Percentiles rank a stretch among this genome's conserved stretches.
phyloP scores from a whole-genome alignment of 1,284 basidiomycete species.

The Vanrija sp. region DNA sequence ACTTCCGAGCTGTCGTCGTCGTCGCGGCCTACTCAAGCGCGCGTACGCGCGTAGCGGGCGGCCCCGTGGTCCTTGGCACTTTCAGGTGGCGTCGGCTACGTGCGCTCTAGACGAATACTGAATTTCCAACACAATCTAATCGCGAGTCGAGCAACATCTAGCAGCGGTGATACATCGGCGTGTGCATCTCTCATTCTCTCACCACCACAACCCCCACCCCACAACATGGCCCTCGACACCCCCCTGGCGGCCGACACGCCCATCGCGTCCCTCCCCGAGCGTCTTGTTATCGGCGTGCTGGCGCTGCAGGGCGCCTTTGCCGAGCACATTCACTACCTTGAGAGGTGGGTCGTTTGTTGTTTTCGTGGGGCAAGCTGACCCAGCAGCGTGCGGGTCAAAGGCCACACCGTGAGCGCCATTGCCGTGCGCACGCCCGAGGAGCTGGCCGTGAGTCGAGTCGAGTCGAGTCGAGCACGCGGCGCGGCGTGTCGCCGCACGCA shows the following conservation, averaged over 20 bases:
- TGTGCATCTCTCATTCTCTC: not conserved
- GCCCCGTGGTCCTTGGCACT: no score
- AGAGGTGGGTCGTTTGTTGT: slow-evolving; percentile 22
- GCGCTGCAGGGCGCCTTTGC: slow-evolving; percentile 92
- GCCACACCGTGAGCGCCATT: slow-evolving; percentile 30
- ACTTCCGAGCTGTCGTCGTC: not conserved
- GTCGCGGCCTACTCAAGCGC: no score
- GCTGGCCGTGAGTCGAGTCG: slow-evolving; percentile 51
- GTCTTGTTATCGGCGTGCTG: slow-evolving; percentile 15
- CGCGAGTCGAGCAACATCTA: no score
- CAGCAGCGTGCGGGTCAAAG: slow-evolving; percentile 23
- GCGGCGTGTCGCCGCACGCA: not conserved
- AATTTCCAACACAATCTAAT: no score
- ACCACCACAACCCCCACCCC: not conserved
- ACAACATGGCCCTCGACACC: not conserved
- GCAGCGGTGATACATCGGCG: no score
- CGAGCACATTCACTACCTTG: slow-evolving; percentile 62
- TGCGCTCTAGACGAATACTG: no score
- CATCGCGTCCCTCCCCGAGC: not conserved
- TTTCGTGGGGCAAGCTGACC: not conserved
- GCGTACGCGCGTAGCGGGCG: no score
- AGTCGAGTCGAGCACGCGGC: no score
- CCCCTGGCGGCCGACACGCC: slow-evolving; percentile 2
- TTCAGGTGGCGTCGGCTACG: no score
- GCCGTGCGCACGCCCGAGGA: slow-evolving; percentile 75